Conservation (phyloP, 1,284 basidiomycete species). For the Puccinia horiana region DNA sequence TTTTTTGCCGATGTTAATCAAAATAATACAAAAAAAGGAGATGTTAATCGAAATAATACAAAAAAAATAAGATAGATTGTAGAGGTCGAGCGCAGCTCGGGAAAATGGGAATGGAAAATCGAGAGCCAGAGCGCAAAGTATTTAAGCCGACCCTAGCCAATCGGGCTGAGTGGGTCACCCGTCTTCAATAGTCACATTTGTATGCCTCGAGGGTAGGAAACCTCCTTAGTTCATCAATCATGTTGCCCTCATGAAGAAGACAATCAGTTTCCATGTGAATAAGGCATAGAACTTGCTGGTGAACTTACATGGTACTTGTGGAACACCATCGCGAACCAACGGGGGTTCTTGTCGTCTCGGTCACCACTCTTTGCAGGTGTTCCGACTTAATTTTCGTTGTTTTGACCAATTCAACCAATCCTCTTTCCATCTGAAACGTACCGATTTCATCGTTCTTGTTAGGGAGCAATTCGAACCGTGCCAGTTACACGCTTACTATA, state of each 20-base stretch:
- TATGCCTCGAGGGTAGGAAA: background rate
- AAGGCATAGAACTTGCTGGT: background rate
- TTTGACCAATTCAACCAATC: background rate
- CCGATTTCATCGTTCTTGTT: too few species aligned
- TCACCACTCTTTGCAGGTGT: background rate
- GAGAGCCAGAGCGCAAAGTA: background rate
- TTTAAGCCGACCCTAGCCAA: background rate
- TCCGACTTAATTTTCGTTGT: background rate
- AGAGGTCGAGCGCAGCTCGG: slow-evolving; percentile 7
- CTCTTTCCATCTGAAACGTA: background rate
- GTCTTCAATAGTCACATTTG: background rate
- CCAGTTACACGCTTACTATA: too few species aligned
- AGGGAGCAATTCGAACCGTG: too few species aligned
- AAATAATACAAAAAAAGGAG: background rate
- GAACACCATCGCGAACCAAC: background rate
- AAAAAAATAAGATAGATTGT: background rate
- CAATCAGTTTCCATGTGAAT: background rate
- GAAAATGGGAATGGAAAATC: background rate
- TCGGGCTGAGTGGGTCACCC: background rate
- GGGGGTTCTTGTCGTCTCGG: background rate
- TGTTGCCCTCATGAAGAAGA: background rate
- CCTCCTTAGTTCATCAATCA: background rate
- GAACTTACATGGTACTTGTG: background rate
- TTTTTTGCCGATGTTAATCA: background rate
- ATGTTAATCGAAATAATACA: background rate